Conservation (phyloP, 2,329 filamentous ascomycete species). For the Aspergillus arachidicola region DNA sequence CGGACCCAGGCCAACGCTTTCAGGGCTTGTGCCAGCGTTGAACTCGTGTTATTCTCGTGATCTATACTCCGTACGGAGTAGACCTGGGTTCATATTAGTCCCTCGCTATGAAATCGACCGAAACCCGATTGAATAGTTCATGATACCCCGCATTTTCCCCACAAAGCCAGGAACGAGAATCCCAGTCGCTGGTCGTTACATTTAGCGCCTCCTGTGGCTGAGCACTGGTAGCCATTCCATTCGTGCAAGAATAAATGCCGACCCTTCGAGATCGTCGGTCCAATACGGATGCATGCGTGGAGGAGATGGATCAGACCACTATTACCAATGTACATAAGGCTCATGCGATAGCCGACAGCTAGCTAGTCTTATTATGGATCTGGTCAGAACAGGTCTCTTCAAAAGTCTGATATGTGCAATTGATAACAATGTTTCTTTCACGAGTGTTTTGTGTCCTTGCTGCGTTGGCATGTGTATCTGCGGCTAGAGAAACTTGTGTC, state of each 20-base stretch:
- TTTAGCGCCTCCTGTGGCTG: not conserved
- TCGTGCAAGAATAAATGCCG: not conserved
- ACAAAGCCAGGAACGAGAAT: not conserved
- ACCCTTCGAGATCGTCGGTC: not conserved
- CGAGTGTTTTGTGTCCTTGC: constrained; percentile 20
- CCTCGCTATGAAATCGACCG: not conserved
- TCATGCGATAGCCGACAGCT: constrained; percentile 9
- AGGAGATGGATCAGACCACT: not conserved
- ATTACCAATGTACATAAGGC: constrained; percentile 2
- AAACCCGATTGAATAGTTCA: not conserved
- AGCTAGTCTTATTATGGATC: constrained; percentile 2
- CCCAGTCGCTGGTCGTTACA: not conserved
- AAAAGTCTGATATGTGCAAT: not conserved
- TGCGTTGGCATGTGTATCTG: not conserved
- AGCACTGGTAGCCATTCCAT: not conserved
- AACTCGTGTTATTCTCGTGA: not conserved
- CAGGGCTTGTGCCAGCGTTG: not conserved
- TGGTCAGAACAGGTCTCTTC: not conserved
- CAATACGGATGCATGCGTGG: not conserved
- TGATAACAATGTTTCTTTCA: not conserved
- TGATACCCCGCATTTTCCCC: not conserved
- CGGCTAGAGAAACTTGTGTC: constrained; percentile 8
- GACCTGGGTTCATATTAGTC: not conserved
- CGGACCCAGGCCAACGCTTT: not conserved
- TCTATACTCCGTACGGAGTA: not conserved